Base-by-base conservation (phyloP, 805 yeast species). In the Teunomyces funiuensis region DNA sequence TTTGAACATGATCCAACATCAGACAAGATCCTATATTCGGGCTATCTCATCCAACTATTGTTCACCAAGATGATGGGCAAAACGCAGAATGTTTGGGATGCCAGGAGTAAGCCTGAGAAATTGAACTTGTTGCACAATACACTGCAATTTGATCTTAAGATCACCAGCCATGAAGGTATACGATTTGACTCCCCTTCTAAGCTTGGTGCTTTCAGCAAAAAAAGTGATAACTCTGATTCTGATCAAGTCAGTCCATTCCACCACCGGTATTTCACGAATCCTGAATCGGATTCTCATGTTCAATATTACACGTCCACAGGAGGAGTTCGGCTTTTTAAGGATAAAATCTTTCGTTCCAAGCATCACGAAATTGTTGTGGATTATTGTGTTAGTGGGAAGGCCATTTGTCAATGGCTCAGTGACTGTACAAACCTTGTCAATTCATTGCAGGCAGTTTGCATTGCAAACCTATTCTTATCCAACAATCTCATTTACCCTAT, bases 381-480 rank as follows among this genome's bases (percentile, higher is more conserved):
- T n/a, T 73, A 71, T 50, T 74, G 80, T 40, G 73, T 87, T 46
- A 74, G 85, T 1, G 95, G 97, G 0, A 85, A 85, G 51, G 84
- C 93, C 0, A 66, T 84, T 0, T 75, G 82, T 61, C 97, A 89
- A 54, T 91, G 96, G 96, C 54, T 91, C 5, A 73, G 84, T 79
- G 98, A 91, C 48, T 89, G 97, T 55, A 85, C 96, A 0, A 93
- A 87, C 53, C 68, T 83, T 1, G 58, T 81, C 49, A 72, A 72
- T 39, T 55, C 62, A 0, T 63, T 65, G 9, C 86, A 80, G 44
- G 84, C 88, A 0, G 54, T 67, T 0, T 73, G 73, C 16, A 61
- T 84, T 9, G 78, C 82, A 0, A 66, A 72, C 3, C 54, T 78
- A 9, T 74, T 85, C 43, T 47, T 77, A 27, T 72, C 68, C 36